Evolutionary conservation across 176 grass and related monocot genomes (phyloP).

Genomic region (Themeda triandra): DNA sequence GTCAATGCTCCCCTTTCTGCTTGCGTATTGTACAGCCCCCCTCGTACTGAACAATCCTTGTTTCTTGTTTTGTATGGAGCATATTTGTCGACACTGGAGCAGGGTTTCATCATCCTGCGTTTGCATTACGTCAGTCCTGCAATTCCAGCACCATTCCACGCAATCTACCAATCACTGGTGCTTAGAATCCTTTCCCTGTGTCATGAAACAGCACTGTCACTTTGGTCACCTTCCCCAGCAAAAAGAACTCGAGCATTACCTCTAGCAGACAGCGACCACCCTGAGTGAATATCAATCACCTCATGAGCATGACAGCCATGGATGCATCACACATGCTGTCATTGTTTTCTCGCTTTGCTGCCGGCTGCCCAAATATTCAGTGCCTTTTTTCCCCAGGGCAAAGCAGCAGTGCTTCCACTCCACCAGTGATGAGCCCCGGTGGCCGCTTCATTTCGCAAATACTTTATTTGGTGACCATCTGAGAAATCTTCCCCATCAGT

Average conservation of each 20-base stretch:
- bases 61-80: neutral
- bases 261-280: neutral
- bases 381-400: neutral
- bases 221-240: slow-evolving; percentile 22
- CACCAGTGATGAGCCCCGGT: neutral
- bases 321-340: slow-evolving; percentile 9
- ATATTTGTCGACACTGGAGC: neutral
- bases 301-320: slow-evolving; percentile 13
- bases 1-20: neutral
- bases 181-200: slow-evolving; percentile 18
- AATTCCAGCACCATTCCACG: neutral
- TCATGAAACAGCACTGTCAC: slow-evolving; percentile 29
- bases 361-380: slow-evolving; percentile 11
- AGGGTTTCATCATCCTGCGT: slow-evolving; percentile 48
- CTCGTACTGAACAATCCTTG: neutral
- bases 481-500: slow-evolving; percentile 19
- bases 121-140: slow-evolving; percentile 39
- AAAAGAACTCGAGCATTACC: slow-evolving; percentile 39
- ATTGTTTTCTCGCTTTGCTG: slow-evolving; percentile 16
- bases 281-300: slow-evolving; percentile 18
- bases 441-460: slow-evolving; percentile 15
- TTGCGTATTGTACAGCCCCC: neutral
- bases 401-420: slow-evolving; percentile 22
- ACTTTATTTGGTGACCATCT: slow-evolving; percentile 33
- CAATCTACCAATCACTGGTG: slow-evolving; percentile 11